Percentiles rank a stretch among this genome's conserved stretches.
Conservation (phyloP, 768 basidiomycete genomes). For the Trametes maxima region DNA sequence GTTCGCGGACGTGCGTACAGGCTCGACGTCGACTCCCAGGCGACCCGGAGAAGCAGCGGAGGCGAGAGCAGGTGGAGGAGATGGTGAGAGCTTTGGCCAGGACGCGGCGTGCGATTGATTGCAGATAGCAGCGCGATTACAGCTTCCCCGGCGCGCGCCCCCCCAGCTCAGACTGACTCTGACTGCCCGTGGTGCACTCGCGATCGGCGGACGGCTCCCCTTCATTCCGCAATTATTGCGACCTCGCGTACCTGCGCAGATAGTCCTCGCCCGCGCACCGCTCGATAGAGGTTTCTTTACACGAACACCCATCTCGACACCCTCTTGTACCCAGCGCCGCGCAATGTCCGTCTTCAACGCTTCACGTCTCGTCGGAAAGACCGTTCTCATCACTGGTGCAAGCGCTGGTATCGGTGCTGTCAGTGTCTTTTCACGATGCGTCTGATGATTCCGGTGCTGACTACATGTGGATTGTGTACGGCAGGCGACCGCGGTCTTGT, state of each 20-base stretch:
- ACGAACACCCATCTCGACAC: slow-evolving; percentile 1
- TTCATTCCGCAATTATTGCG: slow-evolving; percentile 25
- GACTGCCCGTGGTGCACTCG: background rate
- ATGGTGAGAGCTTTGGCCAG: slow-evolving; percentile 19
- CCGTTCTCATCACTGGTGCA: slow-evolving; percentile 87
- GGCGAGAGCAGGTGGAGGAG: background rate
- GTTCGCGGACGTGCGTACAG: background rate
- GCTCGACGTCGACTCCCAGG: background rate
- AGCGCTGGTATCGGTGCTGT: slow-evolving; percentile 90
- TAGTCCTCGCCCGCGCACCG: background rate
- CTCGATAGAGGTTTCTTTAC: background rate
- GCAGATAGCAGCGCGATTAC: slow-evolving; percentile 27
- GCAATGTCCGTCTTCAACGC: slow-evolving; percentile 82
- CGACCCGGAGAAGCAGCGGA: background rate
- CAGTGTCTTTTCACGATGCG: slow-evolving; percentile 31
- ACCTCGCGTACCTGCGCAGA: slow-evolving; percentile 11
- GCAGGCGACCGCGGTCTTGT: slow-evolving; percentile 86
- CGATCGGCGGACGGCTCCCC: slow-evolving; percentile 20
- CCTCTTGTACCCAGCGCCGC: slow-evolving; percentile 15
- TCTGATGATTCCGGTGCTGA: background rate
- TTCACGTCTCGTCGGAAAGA: slow-evolving; percentile 79
- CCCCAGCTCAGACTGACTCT: background rate
- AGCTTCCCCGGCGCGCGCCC: background rate
- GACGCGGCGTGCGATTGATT: slow-evolving; percentile 19
- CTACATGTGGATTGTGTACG: background rate